Conservation (phyloP, 179 eudicot species). For the Silene coronaria region DNA sequence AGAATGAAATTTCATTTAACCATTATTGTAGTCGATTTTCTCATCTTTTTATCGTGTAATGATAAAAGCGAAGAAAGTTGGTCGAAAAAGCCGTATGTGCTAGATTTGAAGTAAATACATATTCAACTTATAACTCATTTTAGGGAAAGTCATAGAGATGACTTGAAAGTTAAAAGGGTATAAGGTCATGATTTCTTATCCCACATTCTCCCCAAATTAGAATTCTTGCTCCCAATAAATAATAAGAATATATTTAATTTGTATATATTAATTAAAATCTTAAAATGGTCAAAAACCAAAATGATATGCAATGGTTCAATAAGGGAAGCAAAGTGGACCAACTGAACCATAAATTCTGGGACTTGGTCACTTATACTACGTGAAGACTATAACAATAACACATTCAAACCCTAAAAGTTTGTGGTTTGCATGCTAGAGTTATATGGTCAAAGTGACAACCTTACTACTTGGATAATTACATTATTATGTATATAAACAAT, state of each 20-base stretch:
- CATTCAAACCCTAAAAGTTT: conserved; percentile 23
- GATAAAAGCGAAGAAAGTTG: too few species aligned
- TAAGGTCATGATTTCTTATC: too few species aligned
- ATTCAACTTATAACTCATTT: too few species aligned
- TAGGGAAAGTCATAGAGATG: too few species aligned
- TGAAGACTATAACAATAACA: conserved; percentile 19
- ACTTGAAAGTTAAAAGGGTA: too few species aligned
- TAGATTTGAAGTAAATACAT: too few species aligned
- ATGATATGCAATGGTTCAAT: neutral
- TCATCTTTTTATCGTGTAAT: too few species aligned
- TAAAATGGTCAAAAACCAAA: neutral
- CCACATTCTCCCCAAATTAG: too few species aligned
- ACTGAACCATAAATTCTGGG: conserved; percentile 26
- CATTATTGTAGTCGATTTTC: too few species aligned
- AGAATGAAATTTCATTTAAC: too few species aligned
- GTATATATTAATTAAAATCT: neutral
- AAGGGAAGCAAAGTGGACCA: conserved; percentile 24
- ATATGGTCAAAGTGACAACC: conserved; percentile 28
- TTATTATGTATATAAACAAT: neutral
- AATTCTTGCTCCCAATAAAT: too few species aligned
- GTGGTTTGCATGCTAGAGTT: conserved; percentile 31
- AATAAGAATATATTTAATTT: neutral
- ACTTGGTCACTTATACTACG: conserved; percentile 4
- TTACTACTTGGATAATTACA: neutral
- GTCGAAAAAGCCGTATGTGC: too few species aligned